Evolutionary conservation across 257 asterid species (phyloP).

Genomic region (Coffea canephora): DNA sequence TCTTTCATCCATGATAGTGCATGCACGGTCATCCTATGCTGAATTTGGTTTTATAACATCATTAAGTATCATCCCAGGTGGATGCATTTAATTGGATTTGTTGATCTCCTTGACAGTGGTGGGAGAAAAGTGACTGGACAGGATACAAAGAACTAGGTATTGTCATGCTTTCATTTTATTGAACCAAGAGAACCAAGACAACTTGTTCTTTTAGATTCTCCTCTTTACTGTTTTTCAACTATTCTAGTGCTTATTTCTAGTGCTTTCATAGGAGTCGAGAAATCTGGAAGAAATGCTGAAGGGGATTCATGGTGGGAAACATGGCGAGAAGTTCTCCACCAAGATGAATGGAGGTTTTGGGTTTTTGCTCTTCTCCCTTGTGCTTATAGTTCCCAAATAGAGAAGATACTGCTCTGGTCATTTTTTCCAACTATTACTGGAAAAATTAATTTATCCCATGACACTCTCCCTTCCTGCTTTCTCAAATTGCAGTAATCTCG

Average conservation of each 20-base stretch:
- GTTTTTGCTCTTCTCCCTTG: conserved; percentile 3
- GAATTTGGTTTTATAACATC: conserved; percentile 50
- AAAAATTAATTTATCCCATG: background rate
- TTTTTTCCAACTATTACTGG: background rate
- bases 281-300: conserved; percentile 90
- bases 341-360: conserved; percentile 94
- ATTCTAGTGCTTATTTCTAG: conserved; percentile 20
- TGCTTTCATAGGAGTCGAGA: conserved; percentile 72
- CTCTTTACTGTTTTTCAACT: background rate
- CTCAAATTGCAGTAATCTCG: conserved; percentile 76
- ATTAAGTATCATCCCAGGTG: conserved; percentile 88
- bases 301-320: conserved; percentile 99
- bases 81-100: conserved; percentile 95
- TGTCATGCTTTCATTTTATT: background rate
- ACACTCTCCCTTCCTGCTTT: background rate
- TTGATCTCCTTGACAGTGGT: conserved; percentile 99
- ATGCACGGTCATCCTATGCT: conserved; percentile 13
- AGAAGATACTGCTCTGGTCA: background rate
- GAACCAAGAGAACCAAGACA: background rate
- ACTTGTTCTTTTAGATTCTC: background rate
- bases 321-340: conserved; percentile 97
- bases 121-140: conserved; percentile 99
- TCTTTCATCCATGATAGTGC: background rate
- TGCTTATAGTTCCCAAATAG: background rate
- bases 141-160: conserved; percentile 99